Base-by-base conservation (phyloP, 106 monocot genomes). In the Ottelia alismoides region DNA sequence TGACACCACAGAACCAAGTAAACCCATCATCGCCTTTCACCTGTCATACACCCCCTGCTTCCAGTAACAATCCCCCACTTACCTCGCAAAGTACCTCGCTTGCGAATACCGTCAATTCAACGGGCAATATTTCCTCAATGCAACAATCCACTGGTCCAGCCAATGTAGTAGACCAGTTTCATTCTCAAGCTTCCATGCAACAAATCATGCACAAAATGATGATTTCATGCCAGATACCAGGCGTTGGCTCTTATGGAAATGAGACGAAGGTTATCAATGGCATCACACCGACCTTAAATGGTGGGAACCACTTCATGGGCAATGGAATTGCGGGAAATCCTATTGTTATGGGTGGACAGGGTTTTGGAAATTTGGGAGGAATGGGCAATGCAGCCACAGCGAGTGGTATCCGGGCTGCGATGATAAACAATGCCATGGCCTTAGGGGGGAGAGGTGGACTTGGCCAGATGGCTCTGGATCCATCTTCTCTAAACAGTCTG, bases 131-230 rank as follows among this genome's bases (percentile, higher is more conserved):
- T 32, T 28, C 60, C 2, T 26, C 40, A 31, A 61, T 76, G 60
- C 76, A 73, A 30, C 64, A 60, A 7, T 28, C 59, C 5, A 12
- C 69, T 0, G 28, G 59, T 22, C 78, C 66, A 30, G 11, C 64
- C 19, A 71, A 67, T 47, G 67, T 66, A 16, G 31, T 74, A 20
- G 64, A 79, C 12, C 64, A 27, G 27, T 59, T 51, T 53, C 71
- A 75, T 28, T 64, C 78, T 1, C 78, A 75, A 43, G 75, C 71
- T 55, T 78, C 83, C 2, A 60, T 83, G 31, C 71, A 74, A n/a
- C 62, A 69, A 31, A 74, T 78, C 18, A 19, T 83, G 19, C 78
- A 75, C 30, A 72, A 74, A 31, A 57, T 78, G 74, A 78, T 84
- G 65, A 74, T 74, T 28, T 64, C 65, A 17, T 69, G 78, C 0